A percentile compares a stretch with the other conserved stretches of the same genome.
These are phyloP conservation scores for Oropetium thomaeum DNA, from an alignment of 176 grass and related monocot species.

Conservation along the genomic window DNA sequence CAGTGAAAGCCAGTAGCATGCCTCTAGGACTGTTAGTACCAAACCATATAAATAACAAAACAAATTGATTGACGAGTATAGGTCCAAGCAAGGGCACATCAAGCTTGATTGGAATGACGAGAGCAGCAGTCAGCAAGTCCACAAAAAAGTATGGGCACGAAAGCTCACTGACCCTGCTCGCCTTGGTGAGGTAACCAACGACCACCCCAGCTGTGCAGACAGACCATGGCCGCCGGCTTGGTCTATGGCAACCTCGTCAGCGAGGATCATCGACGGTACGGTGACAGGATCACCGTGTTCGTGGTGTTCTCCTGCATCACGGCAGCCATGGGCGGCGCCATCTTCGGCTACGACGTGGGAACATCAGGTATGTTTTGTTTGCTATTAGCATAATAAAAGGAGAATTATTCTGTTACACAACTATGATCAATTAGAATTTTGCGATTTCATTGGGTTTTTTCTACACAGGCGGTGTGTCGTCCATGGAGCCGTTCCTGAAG, in stretches of 20 bases:
- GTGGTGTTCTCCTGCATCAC: slow-evolving; percentile 50
- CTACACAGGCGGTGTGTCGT: slow-evolving; percentile 41
- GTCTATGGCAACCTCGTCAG: too few relatives aligned
- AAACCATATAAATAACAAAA: too few relatives aligned
- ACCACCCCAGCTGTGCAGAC: not conserved
- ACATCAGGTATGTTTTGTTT: not conserved
- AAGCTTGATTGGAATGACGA: not conserved
- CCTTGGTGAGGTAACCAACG: too few relatives aligned
- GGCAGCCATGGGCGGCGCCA: slow-evolving; percentile 58
- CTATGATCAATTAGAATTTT: not conserved
- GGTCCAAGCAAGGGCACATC: not conserved
- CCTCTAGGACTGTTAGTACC: too few relatives aligned
- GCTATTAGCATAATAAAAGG: not conserved
- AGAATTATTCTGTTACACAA: not conserved
- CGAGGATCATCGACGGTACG: not conserved
- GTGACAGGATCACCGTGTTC: slow-evolving; percentile 44
- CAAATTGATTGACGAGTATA: too few relatives aligned
- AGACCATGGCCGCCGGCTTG: slow-evolving; percentile 21
- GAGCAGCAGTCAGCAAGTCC: not conserved
- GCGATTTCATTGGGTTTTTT: not conserved
- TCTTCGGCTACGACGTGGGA: slow-evolving; percentile 65
- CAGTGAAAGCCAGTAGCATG: too few relatives aligned
- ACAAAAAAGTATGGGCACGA: not conserved
- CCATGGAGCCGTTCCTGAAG: slow-evolving; percentile 56
- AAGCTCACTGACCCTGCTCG: not conserved